Evolutionary conservation across 192 early-diverging fungal genomes (phyloP).

Genomic region (Backusella tuberculispora): DNA sequence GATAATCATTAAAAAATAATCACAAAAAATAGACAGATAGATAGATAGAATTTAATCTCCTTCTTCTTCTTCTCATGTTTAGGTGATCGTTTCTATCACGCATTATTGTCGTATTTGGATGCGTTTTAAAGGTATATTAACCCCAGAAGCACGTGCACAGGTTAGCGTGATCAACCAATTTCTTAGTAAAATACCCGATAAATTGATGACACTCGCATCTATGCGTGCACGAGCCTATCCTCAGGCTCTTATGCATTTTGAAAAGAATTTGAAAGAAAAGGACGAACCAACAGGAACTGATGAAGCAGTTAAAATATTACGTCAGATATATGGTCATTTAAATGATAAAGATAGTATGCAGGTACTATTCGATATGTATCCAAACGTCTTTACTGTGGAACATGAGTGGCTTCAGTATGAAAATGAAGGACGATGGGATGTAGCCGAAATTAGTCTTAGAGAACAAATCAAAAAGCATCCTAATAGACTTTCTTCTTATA

Average conservation of each 20-base stretch:
- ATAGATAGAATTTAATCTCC: neutral
- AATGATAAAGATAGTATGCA: slow-evolving; percentile 75
- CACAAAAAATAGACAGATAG: neutral
- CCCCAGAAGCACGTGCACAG: slow-evolving; percentile 5
- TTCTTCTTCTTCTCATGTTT: neutral
- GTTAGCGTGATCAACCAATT: slow-evolving; percentile 47
- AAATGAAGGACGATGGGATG: slow-evolving; percentile 63
- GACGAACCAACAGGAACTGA: neutral
- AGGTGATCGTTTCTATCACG: slow-evolving; percentile 42
- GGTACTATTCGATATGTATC: slow-evolving; percentile 59
- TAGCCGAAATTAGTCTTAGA: slow-evolving; percentile 64
- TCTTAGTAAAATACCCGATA: slow-evolving; percentile 63
- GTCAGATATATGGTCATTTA: slow-evolving; percentile 63
- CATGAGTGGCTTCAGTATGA: slow-evolving; percentile 71
- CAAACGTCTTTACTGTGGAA: slow-evolving; percentile 52
- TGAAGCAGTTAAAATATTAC: slow-evolving; percentile 35
- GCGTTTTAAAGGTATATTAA: neutral
- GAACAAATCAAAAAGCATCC: slow-evolving; percentile 55
- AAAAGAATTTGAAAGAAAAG: slow-evolving; percentile 54
- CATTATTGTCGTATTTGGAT: slow-evolving; percentile 52
- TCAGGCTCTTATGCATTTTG: slow-evolving; percentile 71
- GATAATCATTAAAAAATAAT: neutral
- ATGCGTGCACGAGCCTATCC: slow-evolving; percentile 64
- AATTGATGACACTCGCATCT: slow-evolving; percentile 64
- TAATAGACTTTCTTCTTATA: slow-evolving; percentile 47